Base-by-base conservation (phyloP, 2,329 filamentous ascomycete species). In the Ophiostoma sp. region DNA sequence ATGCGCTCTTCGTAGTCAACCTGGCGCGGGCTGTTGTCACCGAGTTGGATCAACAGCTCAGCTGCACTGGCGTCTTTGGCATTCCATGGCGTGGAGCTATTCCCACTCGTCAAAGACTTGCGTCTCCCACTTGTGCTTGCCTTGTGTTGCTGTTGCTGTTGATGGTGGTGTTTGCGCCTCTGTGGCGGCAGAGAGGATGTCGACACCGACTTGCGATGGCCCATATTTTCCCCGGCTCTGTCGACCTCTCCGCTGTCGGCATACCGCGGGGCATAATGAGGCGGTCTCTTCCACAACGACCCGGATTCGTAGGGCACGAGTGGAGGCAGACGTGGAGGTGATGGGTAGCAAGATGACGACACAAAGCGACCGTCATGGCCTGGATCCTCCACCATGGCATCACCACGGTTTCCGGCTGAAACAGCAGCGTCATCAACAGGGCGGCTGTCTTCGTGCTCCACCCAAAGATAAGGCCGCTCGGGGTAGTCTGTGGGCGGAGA, bases 11-110 rank as follows among this genome's bases (percentile, higher is more conserved):
- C 52, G 1, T 66, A 52, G 3, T 63, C 41, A 16, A 9, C 14
- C 36, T 62, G 27, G 27, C 27, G 27, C 27, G 27, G 44, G 16
- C 41, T 42, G 12, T 65, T 36, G 62, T 16, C 65, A 40, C 69
- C 27, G 18, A 71, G 66, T 18, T 66, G 66, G 38, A 71, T 68
- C 18, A 72, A 67, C 66, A 70, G 44, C 62, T 66, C 66, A 3
- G 71, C 71, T 0, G 68, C 68, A 41, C 64, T 41, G 18, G 67
- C 36, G 36, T 72, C 70, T 2, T 12, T 40, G 14, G 67, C 52
- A n/a, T 41, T 52, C 60, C 62, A 65, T 3, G 44, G 3, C 16
- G 42, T 41, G 4, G 64, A 41, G 41, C 52, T 52, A 4, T 49
- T 36, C 27, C 8, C 45, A 5, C 41, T 14, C 36, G n/a, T 62